A percentile compares a stretch with the other conserved stretches of the same genome.
Conservation (phyloP, 2,329 filamentous ascomycete species). For the Claviceps citrina region DNA sequence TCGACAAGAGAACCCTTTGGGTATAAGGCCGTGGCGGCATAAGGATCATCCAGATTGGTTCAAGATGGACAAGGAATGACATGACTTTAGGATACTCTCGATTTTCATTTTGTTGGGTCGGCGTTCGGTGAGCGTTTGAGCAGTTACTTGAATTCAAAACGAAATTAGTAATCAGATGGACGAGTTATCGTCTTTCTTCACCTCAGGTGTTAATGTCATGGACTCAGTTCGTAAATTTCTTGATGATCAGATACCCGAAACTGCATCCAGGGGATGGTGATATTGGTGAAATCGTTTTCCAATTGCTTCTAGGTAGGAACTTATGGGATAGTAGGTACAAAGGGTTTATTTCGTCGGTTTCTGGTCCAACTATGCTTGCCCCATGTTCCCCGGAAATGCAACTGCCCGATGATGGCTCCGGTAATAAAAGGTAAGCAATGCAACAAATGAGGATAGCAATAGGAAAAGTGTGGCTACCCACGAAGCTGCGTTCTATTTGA, state of each 20-base stretch:
- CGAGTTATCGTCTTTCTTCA: not conserved
- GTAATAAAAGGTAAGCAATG: no score
- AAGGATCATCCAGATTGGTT: conserved; percentile 46
- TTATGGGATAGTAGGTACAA: no score
- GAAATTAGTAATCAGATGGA: not conserved
- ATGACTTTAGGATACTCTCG: not conserved
- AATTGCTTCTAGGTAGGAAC: no score
- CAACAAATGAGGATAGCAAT: no score
- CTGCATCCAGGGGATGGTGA: no score
- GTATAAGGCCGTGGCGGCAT: conserved; percentile 43
- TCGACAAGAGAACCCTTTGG: conserved; percentile 36
- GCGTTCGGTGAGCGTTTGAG: not conserved
- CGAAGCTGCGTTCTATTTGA: not conserved
- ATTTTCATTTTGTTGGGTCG: not conserved
- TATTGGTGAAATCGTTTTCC: no score
- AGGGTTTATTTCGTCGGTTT: no score
- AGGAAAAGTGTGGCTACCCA: not conserved
- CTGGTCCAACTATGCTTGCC: no score
- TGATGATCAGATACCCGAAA: no score
- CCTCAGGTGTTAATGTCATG: not conserved
- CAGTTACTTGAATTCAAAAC: not conserved
- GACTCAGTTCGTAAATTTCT: no score
- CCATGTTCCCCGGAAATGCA: no score
- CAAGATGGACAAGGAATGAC: conserved; percentile 16
- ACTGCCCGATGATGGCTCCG: no score